Evolutionary conservation across 441 rosid species (phyloP).

Genomic region (Populus hybrid): DNA sequence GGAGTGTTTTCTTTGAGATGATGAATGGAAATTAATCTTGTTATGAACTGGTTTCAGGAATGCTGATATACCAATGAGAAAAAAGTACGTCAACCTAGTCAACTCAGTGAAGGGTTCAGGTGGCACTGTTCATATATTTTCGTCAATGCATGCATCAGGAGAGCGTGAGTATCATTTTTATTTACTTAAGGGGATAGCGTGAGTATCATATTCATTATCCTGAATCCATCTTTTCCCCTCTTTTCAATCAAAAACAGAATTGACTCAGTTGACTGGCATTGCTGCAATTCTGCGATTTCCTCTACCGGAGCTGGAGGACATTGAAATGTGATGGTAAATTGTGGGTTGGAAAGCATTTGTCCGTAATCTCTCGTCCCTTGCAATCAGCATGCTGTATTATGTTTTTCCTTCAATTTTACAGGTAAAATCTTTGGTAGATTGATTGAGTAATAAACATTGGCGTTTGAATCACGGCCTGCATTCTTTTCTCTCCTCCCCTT

Average conservation of each 20-base stretch:
- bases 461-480: background rate
- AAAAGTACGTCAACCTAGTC: slow-evolving; percentile 68
- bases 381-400: background rate
- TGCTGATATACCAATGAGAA: slow-evolving; percentile 60
- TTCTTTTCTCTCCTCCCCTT: background rate
- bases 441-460: background rate
- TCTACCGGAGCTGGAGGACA: slow-evolving; percentile 89
- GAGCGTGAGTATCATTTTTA: slow-evolving; percentile 58
- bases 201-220: background rate
- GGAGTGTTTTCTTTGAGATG: background rate
- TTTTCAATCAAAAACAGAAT: slow-evolving; percentile 41
- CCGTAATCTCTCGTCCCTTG: background rate
- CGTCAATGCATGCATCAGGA: slow-evolving; percentile 94
- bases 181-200: background rate
- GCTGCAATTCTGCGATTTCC: slow-evolving; percentile 96
- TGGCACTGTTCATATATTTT: slow-evolving; percentile 75
- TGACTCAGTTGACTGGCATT: slow-evolving; percentile 77
- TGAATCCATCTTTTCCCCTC: background rate
- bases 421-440: background rate
- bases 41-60: slow-evolving; percentile 49
- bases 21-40: background rate
- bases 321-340: slow-evolving; percentile 63
- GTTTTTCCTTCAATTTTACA: background rate
- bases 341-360: background rate
- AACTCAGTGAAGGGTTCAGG: slow-evolving; percentile 75